Evolutionary conservation across 2,329 filamentous ascomycete genomes (phyloP).

Genomic region (Fusarium burgessii): DNA sequence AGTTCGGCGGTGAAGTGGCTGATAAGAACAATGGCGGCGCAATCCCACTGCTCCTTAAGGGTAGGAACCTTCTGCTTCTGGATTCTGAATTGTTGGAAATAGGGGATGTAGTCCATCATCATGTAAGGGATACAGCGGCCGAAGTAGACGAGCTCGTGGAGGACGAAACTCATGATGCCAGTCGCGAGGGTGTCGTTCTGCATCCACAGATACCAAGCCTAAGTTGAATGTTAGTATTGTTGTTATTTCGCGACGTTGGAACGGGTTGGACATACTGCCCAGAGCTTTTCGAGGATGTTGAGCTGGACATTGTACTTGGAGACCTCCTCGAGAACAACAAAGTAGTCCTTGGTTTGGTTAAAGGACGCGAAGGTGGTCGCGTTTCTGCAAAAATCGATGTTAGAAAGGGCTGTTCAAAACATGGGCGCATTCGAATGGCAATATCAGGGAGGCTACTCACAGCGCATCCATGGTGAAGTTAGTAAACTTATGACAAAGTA

Average conservation of each 20-base stretch:
- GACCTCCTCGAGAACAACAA: constrained; percentile 71
- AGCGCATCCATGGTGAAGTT: constrained; percentile 42
- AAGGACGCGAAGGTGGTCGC: constrained; percentile 63
- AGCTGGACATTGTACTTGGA: constrained; percentile 84
- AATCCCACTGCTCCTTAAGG: constrained; percentile 93
- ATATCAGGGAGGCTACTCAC: constrained; percentile 42
- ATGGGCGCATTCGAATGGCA: constrained; percentile 22
- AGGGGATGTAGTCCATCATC: constrained; percentile 87
- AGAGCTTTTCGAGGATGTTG: constrained; percentile 87
- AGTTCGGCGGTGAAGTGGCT: constrained; percentile 98
- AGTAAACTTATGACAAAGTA: constrained; percentile 18
- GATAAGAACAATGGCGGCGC: constrained; percentile 90
- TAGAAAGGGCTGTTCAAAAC: constrained; percentile 31
- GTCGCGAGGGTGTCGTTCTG: constrained; percentile 97
- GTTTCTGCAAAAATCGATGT: constrained; percentile 56
- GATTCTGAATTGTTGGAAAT: constrained; percentile 94
- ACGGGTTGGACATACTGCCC: constrained; percentile 72
- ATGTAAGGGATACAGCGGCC: constrained; percentile 92
- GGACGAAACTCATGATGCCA: constrained; percentile 95
- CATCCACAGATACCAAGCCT: constrained; percentile 97
- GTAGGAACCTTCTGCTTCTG: constrained; percentile 92
- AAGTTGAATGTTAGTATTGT: constrained; percentile 32
- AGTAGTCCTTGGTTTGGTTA: constrained; percentile 64
- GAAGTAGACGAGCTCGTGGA: constrained; percentile 97
- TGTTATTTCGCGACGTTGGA: constrained; percentile 13